Evolutionary conservation across 345 rosid genomes (phyloP).

Genomic region (Camelina neglecta): DNA sequence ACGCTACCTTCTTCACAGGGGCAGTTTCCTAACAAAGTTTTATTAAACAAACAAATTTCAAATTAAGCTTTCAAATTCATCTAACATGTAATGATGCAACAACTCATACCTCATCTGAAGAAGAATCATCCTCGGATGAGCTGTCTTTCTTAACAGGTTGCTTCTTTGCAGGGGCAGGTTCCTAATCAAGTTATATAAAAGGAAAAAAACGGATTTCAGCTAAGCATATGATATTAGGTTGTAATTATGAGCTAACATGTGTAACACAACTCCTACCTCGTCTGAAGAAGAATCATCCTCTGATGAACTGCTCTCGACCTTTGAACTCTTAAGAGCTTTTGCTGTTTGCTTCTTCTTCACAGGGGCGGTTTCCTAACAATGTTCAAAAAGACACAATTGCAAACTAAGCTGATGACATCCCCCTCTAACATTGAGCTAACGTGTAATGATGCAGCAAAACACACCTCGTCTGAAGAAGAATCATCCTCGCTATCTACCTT

Average conservation of each 20-base stretch:
- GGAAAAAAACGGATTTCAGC: no score
- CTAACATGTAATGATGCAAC: not conserved
- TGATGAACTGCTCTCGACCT: constrained; percentile 43
- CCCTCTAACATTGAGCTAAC: not conserved
- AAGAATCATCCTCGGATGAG: constrained; percentile 22
- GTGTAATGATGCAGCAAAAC: not conserved
- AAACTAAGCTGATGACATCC: not conserved
- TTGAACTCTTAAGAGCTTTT: constrained; percentile 22
- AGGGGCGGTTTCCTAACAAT: constrained; percentile 40
- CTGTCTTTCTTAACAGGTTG: constrained; percentile 32
- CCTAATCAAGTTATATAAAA: constrained; percentile 24
- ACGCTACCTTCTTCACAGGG: constrained; percentile 15
- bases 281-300: not conserved
- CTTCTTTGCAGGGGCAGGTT: constrained; percentile 30
- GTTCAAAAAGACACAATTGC: not conserved
- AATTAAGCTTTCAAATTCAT: not conserved
- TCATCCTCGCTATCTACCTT: constrained; percentile 46
- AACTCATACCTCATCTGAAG: constrained; percentile 44
- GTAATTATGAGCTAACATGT: not conserved
- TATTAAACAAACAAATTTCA: not conserved
- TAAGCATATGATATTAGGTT: not conserved
- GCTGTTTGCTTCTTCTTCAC: constrained; percentile 13
- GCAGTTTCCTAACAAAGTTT: constrained; percentile 31
- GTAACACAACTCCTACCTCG: not conserved
- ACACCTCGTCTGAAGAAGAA: constrained; percentile 48